Percentiles rank a stretch among this genome's conserved stretches.
Evolutionary conservation across 768 basidiomycete species (phyloP).

Genomic region (Lepiota venenata): DNA sequence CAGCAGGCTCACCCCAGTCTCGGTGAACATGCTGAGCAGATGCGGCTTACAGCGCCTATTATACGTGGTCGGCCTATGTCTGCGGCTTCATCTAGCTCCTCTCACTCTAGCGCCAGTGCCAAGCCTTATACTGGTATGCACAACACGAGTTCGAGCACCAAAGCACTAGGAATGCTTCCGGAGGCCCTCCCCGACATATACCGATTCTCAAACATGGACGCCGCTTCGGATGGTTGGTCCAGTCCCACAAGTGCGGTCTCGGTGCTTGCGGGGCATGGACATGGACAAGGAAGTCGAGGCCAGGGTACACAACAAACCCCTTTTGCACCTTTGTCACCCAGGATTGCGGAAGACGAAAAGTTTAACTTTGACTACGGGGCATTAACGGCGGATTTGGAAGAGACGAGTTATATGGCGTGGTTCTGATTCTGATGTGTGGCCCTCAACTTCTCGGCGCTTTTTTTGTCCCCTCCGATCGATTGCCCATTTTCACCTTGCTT

Average conservation of each 20-base stretch:
- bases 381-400: slow-evolving; percentile 49
- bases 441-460: not conserved
- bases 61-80: not conserved
- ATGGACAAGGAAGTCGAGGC: no score
- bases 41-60: slow-evolving; percentile 15
- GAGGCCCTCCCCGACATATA: slow-evolving; percentile 46
- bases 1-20: slow-evolving; percentile 30
- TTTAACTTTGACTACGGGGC: slow-evolving; percentile 66
- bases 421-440: slow-evolving; percentile 37
- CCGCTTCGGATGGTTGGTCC: slow-evolving; percentile 39
- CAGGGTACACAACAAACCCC: slow-evolving; percentile 28
- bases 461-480: not conserved
- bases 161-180: not conserved
- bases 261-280: slow-evolving; percentile 13
- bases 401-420: slow-evolving; percentile 70
- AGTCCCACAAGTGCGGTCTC: slow-evolving; percentile 19
- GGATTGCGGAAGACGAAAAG: slow-evolving; percentile 50
- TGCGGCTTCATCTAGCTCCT: slow-evolving; percentile 1
- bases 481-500: slow-evolving; percentile 6
- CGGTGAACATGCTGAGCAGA: slow-evolving; percentile 29
- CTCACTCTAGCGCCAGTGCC: not conserved
- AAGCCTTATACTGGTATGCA: slow-evolving; percentile 6
- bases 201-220: slow-evolving; percentile 37
- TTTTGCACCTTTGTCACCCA: slow-evolving; percentile 42
- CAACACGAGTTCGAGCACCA: slow-evolving; percentile 12